Percentiles rank a stretch among this genome's conserved stretches.
Conservation (phyloP, 129 eudicot species). For the Ambrosia trifida region DNA sequence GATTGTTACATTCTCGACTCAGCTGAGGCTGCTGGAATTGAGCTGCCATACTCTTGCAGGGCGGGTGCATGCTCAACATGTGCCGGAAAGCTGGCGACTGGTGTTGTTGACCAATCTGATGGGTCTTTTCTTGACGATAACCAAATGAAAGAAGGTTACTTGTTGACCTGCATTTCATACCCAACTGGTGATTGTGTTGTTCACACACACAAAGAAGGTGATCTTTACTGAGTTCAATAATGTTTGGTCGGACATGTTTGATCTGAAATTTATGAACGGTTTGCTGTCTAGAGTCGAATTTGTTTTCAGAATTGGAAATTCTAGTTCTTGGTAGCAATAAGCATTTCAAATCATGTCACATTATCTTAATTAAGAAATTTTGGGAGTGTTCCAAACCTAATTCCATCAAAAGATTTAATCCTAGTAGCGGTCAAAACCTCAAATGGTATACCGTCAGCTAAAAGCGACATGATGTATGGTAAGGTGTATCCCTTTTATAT, state of each 20-base stretch:
- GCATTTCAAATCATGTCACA: conserved; percentile 12
- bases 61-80: conserved; percentile 99
- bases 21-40: conserved; percentile 83
- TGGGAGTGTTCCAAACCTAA: too few species aligned
- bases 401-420: too few species aligned
- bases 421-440: too few species aligned
- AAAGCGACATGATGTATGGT: too few species aligned
- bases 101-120: conserved; percentile 83
- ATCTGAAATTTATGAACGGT: conserved; percentile 3
- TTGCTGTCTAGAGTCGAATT: conserved; percentile 23
- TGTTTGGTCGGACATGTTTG: not conserved
- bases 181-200: conserved; percentile 84
- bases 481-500: too few species aligned
- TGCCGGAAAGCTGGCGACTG: conserved; percentile 67
- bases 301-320: conserved; percentile 19
- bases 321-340: conserved; percentile 30
- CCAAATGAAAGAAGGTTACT: conserved; percentile 67
- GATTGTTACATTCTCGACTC: conserved; percentile 81
- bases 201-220: conserved; percentile 89
- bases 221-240: conserved; percentile 54
- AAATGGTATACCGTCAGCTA: too few species aligned
- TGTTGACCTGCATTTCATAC: conserved; percentile 90
- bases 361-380: not conserved
- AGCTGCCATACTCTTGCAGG: conserved; percentile 92
- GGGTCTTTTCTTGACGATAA: conserved; percentile 84